phyloP scores from a whole-genome alignment of 1,284 basidiomycete species.

The Papiliotrema flavescens region DNA sequence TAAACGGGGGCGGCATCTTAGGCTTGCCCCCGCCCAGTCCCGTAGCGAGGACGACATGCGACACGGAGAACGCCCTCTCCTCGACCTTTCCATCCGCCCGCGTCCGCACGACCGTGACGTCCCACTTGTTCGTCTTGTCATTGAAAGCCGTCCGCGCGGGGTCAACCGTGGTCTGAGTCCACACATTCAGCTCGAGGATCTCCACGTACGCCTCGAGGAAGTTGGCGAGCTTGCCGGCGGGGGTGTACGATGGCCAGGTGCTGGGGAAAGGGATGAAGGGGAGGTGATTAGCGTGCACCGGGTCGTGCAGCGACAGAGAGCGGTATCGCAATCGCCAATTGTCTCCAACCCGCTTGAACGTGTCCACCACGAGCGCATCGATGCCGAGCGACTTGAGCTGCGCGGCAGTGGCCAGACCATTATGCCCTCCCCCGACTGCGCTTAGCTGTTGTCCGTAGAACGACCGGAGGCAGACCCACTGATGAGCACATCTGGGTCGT shows the following conservation, averaged over 20 bases:
- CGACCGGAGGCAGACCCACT: constrained; percentile 21
- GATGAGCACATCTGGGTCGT: constrained; percentile 47
- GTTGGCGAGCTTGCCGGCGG: constrained; percentile 58
- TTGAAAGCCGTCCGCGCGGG: constrained; percentile 52
- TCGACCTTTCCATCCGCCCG: constrained; percentile 43
- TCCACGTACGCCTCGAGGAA: constrained; percentile 67
- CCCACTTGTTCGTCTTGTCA: constrained; percentile 56
- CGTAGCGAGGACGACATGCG: constrained; percentile 57
- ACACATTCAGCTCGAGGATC: constrained; percentile 61
- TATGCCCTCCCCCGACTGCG: constrained; percentile 61
- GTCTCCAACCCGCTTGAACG: constrained; percentile 56
- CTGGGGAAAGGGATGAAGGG: constrained; percentile 28
- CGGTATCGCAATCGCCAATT: constrained; percentile 61
- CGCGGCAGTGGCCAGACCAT: constrained; percentile 61
- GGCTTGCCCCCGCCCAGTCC: constrained; percentile 60
- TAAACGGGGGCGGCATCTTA: constrained; percentile 50
- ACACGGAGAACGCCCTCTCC: constrained; percentile 54
- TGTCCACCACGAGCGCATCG: constrained; percentile 58
- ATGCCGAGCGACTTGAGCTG: constrained; percentile 58
- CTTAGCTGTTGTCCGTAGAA: background rate
- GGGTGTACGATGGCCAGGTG: constrained; percentile 36
- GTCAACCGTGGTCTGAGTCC: constrained; percentile 58
- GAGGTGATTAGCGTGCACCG: constrained; percentile 52
- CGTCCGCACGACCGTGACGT: constrained; percentile 53
- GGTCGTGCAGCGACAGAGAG: constrained; percentile 60